Evolutionary conservation across 345 rosid genomes (phyloP).

Genomic region (thale cress (Arabidopsis thaliana)): DNA sequence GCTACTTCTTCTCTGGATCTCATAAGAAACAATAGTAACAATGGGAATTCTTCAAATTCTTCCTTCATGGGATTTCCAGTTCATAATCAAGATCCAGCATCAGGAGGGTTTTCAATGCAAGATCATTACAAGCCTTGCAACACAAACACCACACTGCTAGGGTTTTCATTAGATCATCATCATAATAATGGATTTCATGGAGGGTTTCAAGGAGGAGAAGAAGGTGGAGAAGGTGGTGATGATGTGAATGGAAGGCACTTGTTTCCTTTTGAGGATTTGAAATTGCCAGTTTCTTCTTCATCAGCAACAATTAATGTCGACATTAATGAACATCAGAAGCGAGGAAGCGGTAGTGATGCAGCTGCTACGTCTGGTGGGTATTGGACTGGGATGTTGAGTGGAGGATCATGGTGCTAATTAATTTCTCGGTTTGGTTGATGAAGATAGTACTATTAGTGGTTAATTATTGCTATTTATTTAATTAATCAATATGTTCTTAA

Average conservation of each 20-base stretch:
- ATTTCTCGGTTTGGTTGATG: constrained; percentile 34
- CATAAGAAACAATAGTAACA: constrained; percentile 63
- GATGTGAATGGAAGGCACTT: constrained; percentile 64
- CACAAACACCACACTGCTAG: constrained; percentile 50
- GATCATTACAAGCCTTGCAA: constrained; percentile 75
- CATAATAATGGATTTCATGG: constrained; percentile 61
- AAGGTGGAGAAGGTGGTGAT: constrained; percentile 45
- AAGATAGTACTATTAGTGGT: constrained; percentile 39
- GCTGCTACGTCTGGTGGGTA: constrained; percentile 61
- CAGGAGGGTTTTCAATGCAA: constrained; percentile 66
- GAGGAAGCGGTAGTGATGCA: constrained; percentile 54
- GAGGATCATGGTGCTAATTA: constrained; percentile 87
- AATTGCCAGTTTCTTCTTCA: constrained; percentile 62
- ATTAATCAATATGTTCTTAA: constrained; percentile 39
- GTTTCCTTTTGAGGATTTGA: constrained; percentile 95
- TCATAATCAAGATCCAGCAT: constrained; percentile 59
- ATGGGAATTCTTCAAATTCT: constrained; percentile 54
- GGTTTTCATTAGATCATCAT: constrained; percentile 80
- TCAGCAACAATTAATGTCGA: constrained; percentile 41
- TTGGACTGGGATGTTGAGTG: constrained; percentile 96
- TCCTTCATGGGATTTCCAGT: constrained; percentile 72
- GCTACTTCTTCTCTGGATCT: constrained; percentile 68
- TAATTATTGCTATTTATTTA: constrained; percentile 40
- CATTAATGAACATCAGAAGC: constrained; percentile 55
- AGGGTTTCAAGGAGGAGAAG: constrained; percentile 45